A percentile compares a stretch with the other conserved stretches of the same genome.
Evolutionary conservation across 129 eudicot species (phyloP).

Genomic region (Escallonia herrerae): DNA sequence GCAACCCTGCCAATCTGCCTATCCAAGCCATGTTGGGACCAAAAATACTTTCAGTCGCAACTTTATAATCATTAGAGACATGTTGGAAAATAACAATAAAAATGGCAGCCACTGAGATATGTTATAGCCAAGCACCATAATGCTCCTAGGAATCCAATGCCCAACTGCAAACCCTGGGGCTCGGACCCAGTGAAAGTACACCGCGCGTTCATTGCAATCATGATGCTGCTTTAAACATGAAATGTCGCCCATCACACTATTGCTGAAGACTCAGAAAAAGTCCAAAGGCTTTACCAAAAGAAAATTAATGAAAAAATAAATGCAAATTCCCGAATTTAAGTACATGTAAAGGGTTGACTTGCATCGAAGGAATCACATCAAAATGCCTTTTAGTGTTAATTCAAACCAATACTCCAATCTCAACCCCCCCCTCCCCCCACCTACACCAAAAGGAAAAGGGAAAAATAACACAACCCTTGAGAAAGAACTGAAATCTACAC

Average conservation of each 20-base stretch:
- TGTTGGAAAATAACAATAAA: too few species aligned
- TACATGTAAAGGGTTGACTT: neutral
- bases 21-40: too few species aligned
- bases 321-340: neutral
- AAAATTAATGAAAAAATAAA: neutral
- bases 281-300: neutral
- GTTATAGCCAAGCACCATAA: neutral
- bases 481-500: too few species aligned
- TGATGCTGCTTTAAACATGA: neutral
- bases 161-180: neutral
- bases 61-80: too few species aligned
- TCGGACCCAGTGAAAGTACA: neutral
- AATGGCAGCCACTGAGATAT: too few species aligned
- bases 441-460: too few species aligned
- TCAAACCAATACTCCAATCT: too few species aligned
- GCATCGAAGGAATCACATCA: neutral
- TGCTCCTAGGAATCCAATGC: conserved; percentile 2
- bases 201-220: neutral
- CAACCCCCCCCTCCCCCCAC: too few species aligned
- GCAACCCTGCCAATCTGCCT: too few species aligned
- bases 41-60: too few species aligned
- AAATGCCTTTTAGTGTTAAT: neutral
- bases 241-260: neutral
- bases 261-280: neutral
- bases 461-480: too few species aligned